Evolutionary conservation across 257 asterid species (phyloP).

Genomic region (Nicotiana noctiflora): DNA sequence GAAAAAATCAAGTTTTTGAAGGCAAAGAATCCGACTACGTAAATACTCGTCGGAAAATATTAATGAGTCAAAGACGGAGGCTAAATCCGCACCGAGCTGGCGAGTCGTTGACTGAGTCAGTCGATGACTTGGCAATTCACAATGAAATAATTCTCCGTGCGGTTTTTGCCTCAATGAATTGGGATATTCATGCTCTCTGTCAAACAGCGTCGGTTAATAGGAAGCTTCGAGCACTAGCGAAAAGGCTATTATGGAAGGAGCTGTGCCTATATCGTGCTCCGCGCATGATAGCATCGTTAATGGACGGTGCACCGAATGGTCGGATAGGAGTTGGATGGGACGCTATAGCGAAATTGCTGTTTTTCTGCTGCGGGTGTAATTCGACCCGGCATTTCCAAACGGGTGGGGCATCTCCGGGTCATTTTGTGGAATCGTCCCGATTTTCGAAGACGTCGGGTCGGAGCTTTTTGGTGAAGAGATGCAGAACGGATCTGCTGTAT

Average conservation of each 20-base stretch:
- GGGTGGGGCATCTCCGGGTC: constrained; percentile 37
- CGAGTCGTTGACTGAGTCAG: constrained; percentile 21
- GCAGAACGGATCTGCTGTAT: constrained; percentile 59
- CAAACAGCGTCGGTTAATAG: constrained; percentile 39
- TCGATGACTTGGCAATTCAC: constrained; percentile 28
- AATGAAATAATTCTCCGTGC: constrained; percentile 48
- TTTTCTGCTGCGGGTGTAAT: constrained; percentile 70
- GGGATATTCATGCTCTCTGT: constrained; percentile 61
- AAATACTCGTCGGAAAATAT: not conserved
- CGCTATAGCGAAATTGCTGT: constrained; percentile 64
- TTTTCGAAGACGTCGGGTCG: constrained; percentile 83
- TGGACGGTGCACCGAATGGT: constrained; percentile 26
- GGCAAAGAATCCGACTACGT: not conserved
- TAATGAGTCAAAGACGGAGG: constrained; percentile 17
- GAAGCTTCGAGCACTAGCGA: constrained; percentile 59
- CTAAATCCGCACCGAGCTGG: not conserved
- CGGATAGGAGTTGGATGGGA: constrained; percentile 61
- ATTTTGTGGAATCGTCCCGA: constrained; percentile 49
- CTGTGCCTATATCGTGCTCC: constrained; percentile 63
- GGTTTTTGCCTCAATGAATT: constrained; percentile 43
- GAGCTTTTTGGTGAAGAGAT: constrained; percentile 49
- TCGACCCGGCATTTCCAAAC: constrained; percentile 38
- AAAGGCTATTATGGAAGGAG: constrained; percentile 65
- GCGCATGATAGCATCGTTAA: constrained; percentile 35
- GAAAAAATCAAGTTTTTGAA: not conserved